Conservation (phyloP, 2,329 filamentous ascomycete genomes). For the Ophidiomyces ophidiicola region DNA sequence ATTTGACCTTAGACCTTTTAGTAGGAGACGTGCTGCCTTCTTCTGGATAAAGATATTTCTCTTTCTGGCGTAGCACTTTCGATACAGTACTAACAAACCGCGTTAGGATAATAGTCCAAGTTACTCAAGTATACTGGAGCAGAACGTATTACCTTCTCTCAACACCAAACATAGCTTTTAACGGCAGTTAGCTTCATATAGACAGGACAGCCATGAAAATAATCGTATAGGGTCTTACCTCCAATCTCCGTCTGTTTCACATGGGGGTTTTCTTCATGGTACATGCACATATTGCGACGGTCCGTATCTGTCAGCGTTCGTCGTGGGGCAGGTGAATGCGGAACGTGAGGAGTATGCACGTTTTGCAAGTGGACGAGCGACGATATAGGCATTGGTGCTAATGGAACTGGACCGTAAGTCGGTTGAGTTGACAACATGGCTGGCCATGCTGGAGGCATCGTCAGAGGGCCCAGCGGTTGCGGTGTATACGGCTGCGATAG, state of each 20-base stretch:
- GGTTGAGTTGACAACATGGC: constrained; percentile 67
- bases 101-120: constrained; percentile 14
- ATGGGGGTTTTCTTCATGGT: constrained; percentile 77
- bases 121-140: constrained; percentile 11
- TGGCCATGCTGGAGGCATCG: constrained; percentile 66
- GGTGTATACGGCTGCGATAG: constrained; percentile 45
- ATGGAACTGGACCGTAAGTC: constrained; percentile 50
- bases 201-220: constrained; percentile 27
- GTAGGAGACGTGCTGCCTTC: constrained; percentile 67
- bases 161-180: constrained; percentile 72
- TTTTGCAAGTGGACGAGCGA: constrained; percentile 39
- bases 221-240: too few species aligned
- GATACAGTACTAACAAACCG: constrained; percentile 68
- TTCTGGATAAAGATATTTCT: constrained; percentile 77
- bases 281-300: constrained; percentile 83
- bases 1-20: constrained; percentile 73
- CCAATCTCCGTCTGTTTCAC: constrained; percentile 96
- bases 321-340: constrained; percentile 48
- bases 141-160: constrained; percentile 91
- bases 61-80: constrained; percentile 86
- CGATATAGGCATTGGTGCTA: constrained; percentile 42
- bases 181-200: too few species aligned
- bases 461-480: constrained; percentile 54
- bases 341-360: constrained; percentile 35
- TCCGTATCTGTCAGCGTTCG: constrained; percentile 87